phyloP scores from a whole-genome alignment of 2,329 filamentous ascomycete species.

The Cordyceps javanica region DNA sequence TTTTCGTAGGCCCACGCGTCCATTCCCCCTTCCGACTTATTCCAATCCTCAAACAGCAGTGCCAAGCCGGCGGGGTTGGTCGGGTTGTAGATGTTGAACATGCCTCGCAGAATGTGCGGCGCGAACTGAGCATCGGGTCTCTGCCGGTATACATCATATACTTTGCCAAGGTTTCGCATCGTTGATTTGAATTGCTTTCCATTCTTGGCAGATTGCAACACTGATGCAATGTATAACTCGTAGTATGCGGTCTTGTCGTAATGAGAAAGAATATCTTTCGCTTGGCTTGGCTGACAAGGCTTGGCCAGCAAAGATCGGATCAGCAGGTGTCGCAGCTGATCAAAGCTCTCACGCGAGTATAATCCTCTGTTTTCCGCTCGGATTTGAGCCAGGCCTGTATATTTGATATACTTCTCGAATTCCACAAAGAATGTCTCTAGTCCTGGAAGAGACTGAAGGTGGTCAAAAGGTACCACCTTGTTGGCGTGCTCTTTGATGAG shows the following conservation, averaged over 20 bases:
- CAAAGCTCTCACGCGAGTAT: slow-evolving; percentile 20
- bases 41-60: slow-evolving; percentile 44
- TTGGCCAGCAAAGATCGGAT: slow-evolving; percentile 26
- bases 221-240: slow-evolving; percentile 35
- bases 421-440: slow-evolving; percentile 27
- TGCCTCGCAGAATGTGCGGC: slow-evolving; percentile 33
- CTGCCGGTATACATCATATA: slow-evolving; percentile 42
- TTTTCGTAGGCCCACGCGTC: slow-evolving; percentile 41
- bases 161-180: slow-evolving; percentile 29
- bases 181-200: slow-evolving; percentile 23
- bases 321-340: slow-evolving; percentile 22
- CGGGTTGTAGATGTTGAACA: slow-evolving; percentile 39
- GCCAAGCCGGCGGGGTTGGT: slow-evolving; percentile 36
- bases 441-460: slow-evolving; percentile 22
- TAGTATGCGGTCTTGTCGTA: slow-evolving; percentile 35
- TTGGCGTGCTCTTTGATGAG: slow-evolving; percentile 9
- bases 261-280: slow-evolving; percentile 33
- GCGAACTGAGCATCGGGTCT: slow-evolving; percentile 33
- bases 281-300: slow-evolving; percentile 28
- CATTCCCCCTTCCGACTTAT: slow-evolving; percentile 32
- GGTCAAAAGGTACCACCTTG: slow-evolving; percentile 13
- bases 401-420: slow-evolving; percentile 28
- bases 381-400: slow-evolving; percentile 20
- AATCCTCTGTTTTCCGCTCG: slow-evolving; percentile 19
- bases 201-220: slow-evolving; percentile 25